Percentiles rank a stretch among this genome's conserved stretches.
phyloP scores from a whole-genome alignment of 768 basidiomycete species.

The Lactarius sanguifluus region DNA sequence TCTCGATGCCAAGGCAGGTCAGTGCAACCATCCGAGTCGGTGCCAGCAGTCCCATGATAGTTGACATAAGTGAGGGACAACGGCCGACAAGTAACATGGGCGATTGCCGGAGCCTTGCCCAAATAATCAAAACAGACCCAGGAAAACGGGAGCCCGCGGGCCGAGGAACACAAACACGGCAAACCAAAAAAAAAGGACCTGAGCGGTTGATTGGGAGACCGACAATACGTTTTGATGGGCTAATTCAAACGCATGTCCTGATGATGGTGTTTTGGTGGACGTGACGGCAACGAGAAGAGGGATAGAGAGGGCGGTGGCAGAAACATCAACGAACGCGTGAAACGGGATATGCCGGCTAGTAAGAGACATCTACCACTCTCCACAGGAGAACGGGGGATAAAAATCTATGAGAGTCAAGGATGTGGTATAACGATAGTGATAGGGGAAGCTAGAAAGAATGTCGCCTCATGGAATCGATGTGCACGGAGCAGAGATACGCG shows the following conservation, averaged over 20 bases:
- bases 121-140: conserved; percentile 16
- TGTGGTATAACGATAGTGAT: not conserved
- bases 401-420: not conserved
- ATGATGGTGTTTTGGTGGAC: conserved; percentile 10
- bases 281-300: conserved; percentile 8
- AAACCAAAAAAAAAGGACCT: not conserved
- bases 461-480: conserved; percentile 9
- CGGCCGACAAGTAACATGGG: not conserved
- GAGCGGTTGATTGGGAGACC: not conserved
- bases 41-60: conserved; percentile 4
- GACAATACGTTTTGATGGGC: not conserved
- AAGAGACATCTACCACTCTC: not conserved
- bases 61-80: conserved; percentile 19
- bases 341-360: conserved; percentile 4
- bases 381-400: not conserved
- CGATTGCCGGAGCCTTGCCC: conserved; percentile 16
- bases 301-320: not conserved
- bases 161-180: conserved; percentile 4
- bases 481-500: conserved; percentile 12
- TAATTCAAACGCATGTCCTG: not conserved
- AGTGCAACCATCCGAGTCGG: not conserved
- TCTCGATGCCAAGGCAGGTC: not conserved
- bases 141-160: conserved; percentile 13
- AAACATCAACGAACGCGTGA: not conserved
- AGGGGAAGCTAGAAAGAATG: not conserved